phyloP scores from a whole-genome alignment of 2,329 filamentous ascomycete species.

The Colletotrichum orbiculare region DNA sequence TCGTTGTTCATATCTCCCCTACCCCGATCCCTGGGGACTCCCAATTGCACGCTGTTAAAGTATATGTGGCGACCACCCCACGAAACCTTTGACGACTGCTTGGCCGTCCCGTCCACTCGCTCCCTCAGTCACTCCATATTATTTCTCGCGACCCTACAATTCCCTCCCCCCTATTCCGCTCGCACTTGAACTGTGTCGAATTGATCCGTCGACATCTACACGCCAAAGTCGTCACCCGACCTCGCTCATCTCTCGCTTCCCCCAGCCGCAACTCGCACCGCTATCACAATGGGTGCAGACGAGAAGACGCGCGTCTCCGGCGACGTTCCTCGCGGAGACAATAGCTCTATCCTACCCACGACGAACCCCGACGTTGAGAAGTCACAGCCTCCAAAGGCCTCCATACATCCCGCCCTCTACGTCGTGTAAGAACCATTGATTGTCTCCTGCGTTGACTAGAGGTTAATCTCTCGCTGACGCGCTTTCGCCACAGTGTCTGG shows the following conservation, averaged over 20 bases:
- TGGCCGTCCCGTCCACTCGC: constrained; percentile 39
- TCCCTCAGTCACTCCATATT: constrained; percentile 36
- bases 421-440: constrained; percentile 69
- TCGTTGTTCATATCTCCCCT: neutral
- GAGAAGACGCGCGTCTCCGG: constrained; percentile 88
- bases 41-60: constrained; percentile 38
- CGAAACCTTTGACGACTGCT: constrained; percentile 39
- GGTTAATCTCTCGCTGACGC: constrained; percentile 16
- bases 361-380: constrained; percentile 83
- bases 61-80: constrained; percentile 32
- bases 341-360: constrained; percentile 77
- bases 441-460: neutral
- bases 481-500: constrained; percentile 77
- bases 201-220: constrained; percentile 21
- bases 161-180: constrained; percentile 2
- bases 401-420: constrained; percentile 86
- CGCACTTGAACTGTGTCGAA: constrained; percentile 15
- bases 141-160: constrained; percentile 23
- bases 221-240: neutral
- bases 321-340: constrained; percentile 73
- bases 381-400: constrained; percentile 69
- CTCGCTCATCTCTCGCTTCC: neutral
- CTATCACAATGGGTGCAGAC: constrained; percentile 53
- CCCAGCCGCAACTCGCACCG: constrained; percentile 8
- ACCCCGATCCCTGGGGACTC: constrained; percentile 32